Conservation (phyloP, 177 flowering plant genomes). For the Telopea speciosissima region DNA sequence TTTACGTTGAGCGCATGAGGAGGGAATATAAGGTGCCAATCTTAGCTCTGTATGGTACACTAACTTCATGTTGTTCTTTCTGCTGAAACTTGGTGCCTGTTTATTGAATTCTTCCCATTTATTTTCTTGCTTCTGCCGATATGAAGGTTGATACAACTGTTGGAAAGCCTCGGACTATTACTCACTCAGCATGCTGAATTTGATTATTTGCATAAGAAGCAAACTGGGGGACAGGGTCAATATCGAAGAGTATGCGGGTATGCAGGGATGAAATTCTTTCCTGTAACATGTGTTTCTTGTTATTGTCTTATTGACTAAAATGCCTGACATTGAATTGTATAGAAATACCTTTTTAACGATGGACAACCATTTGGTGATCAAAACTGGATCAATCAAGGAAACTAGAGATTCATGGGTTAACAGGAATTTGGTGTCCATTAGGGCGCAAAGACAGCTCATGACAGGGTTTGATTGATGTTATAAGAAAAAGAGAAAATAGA, state of each 20-base stretch:
- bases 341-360: background rate
- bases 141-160: constrained; percentile 90
- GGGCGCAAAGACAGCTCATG: too few species aligned
- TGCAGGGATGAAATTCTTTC: too few species aligned
- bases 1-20: constrained; percentile 93
- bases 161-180: constrained; percentile 95
- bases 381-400: too few species aligned
- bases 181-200: constrained; percentile 95
- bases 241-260: constrained; percentile 96
- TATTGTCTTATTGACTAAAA: background rate
- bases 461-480: too few species aligned
- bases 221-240: constrained; percentile 98
- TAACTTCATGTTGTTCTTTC: background rate
- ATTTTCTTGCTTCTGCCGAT: constrained; percentile 10
- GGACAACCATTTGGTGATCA: too few species aligned
- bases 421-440: too few species aligned
- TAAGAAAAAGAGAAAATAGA: too few species aligned
- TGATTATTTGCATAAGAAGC: constrained; percentile 98
- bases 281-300: background rate
- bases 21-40: constrained; percentile 86
- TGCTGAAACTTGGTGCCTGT: background rate
- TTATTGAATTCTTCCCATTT: background rate
- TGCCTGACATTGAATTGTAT: background rate
- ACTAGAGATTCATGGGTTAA: too few species aligned
- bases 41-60: background rate